Evolutionary conservation across 2,329 filamentous ascomycete species (phyloP).

Genomic region (Penicillium sp.): DNA sequence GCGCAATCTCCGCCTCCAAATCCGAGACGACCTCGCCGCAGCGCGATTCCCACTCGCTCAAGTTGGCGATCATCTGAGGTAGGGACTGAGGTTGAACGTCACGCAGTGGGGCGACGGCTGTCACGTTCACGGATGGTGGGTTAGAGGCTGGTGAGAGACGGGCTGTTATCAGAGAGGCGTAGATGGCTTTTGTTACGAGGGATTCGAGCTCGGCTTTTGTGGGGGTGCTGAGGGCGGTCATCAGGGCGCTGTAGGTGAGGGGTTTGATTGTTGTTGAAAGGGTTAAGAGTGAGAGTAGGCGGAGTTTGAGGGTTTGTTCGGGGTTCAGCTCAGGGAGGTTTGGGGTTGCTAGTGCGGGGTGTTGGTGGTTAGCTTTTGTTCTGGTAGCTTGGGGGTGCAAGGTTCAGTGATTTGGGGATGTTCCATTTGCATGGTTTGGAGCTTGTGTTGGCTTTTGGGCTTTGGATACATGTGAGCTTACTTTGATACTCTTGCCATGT

Average conservation of each 20-base stretch:
- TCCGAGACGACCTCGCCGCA: conserved; percentile 71
- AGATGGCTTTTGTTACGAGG: conserved; percentile 82
- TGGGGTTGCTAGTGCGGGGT: conserved; percentile 40
- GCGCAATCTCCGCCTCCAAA: conserved; percentile 71
- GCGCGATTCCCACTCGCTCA: conserved; percentile 73
- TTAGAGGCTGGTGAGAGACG: conserved; percentile 86
- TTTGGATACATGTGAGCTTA: conserved; percentile 29
- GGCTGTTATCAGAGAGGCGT: conserved; percentile 75
- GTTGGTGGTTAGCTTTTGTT: conserved; percentile 6
- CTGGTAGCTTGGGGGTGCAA: not conserved
- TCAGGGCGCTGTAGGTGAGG: conserved; percentile 71
- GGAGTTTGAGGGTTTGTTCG: conserved; percentile 77
- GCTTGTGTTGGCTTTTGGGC: not conserved
- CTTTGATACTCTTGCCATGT: conserved; percentile 76
- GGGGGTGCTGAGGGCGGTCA: conserved; percentile 63
- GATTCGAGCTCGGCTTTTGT: conserved; percentile 73
- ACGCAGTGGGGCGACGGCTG: conserved; percentile 77
- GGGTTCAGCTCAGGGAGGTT: conserved; percentile 69
- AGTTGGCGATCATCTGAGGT: conserved; percentile 62
- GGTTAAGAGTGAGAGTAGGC: conserved; percentile 82
- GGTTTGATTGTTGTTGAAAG: conserved; percentile 66
- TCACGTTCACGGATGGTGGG: conserved; percentile 70
- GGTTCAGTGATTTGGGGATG: not conserved
- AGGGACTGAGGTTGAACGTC: conserved; percentile 76
- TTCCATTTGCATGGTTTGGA: not conserved